Percentiles rank a stretch among this genome's conserved stretches.
Evolutionary conservation across 2,329 filamentous ascomycete species (phyloP).

Genomic region (Fusarium sublunatum): DNA sequence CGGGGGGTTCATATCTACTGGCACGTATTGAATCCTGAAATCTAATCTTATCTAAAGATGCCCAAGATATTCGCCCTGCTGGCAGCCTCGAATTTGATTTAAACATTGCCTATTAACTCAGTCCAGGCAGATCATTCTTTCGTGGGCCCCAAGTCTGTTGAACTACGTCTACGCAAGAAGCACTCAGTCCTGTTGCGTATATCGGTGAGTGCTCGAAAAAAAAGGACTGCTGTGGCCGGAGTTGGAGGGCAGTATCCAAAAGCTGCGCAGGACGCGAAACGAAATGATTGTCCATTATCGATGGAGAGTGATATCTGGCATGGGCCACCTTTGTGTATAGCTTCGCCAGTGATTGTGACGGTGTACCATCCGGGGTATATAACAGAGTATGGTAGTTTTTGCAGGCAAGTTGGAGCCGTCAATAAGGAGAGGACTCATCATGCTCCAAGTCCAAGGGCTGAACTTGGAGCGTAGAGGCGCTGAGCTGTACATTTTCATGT

Average conservation of each 20-base stretch:
- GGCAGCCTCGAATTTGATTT: too few species aligned
- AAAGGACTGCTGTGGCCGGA: constrained; percentile 29
- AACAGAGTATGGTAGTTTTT: constrained; percentile 65
- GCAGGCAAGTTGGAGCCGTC: constrained; percentile 77
- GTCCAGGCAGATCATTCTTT: constrained; percentile 81
- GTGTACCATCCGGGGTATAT: constrained; percentile 55
- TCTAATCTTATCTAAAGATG: too few species aligned
- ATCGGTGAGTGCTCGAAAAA: constrained; percentile 65
- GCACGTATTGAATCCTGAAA: too few species aligned
- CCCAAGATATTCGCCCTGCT: too few species aligned
- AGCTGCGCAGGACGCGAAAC: constrained; percentile 63
- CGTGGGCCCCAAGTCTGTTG: constrained; percentile 71
- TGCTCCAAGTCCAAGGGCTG: constrained; percentile 69
- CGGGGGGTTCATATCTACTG: too few species aligned
- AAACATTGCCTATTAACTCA: too few species aligned
- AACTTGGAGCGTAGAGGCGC: constrained; percentile 62
- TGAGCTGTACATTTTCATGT: constrained; percentile 65
- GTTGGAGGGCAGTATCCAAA: constrained; percentile 51
- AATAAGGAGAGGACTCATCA: constrained; percentile 72
- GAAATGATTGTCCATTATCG: constrained; percentile 67
- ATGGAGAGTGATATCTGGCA: constrained; percentile 73
- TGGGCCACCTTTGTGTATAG: constrained; percentile 67
- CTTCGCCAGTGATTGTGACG: constrained; percentile 65
- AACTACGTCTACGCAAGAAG: constrained; percentile 73
- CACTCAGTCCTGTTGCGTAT: constrained; percentile 58